Conservation (phyloP, 345 rosid species). For the Lepidium aucheri region DNA sequence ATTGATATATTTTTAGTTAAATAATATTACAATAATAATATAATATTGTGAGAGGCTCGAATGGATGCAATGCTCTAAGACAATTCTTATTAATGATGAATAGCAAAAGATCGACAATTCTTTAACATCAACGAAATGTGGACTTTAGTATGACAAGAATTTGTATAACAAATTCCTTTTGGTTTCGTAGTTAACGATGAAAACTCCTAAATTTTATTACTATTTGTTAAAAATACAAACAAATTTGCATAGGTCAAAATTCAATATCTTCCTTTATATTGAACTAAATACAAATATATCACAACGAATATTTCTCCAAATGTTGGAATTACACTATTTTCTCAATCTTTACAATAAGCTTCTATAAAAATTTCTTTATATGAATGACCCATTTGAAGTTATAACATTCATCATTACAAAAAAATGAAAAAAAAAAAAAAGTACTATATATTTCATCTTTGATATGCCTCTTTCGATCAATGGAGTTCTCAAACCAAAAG, state of each 20-base stretch:
- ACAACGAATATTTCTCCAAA: neutral
- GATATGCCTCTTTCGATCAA: slow-evolving; percentile 1
- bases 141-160: no score
- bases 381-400: neutral
- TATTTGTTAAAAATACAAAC: no score
- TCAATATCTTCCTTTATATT: neutral
- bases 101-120: no score
- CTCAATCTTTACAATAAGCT: slow-evolving; percentile 17
- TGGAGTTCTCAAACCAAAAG: neutral
- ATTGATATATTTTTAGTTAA: no score
- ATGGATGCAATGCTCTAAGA: no score
- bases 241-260: neutral
- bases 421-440: slow-evolving; percentile 2
- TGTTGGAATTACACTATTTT: slow-evolving; percentile 3
- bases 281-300: neutral
- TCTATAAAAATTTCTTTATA: neutral
- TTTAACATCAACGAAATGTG: no score
- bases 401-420: neutral
- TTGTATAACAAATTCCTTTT: no score
- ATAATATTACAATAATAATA: no score
- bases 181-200: no score
- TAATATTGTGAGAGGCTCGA: no score
- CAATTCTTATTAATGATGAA: no score
- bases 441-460: neutral
- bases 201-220: no score